Conservation (phyloP, 2,329 filamentous ascomycete genomes). For the Cryphonectria carpinicola region DNA sequence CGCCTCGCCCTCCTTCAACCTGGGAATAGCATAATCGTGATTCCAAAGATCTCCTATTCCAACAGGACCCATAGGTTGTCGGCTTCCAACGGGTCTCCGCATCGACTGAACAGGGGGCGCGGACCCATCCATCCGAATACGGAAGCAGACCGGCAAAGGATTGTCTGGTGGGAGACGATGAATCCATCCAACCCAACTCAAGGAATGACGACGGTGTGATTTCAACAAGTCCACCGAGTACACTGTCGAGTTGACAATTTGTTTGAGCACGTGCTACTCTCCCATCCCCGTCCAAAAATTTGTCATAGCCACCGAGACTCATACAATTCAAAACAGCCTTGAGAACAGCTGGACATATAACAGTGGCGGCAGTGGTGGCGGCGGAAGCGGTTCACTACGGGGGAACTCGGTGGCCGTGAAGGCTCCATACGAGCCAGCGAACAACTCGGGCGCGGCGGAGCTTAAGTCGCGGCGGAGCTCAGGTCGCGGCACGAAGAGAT, state of each 20-base stretch:
- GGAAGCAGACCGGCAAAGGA: constrained; percentile 1
- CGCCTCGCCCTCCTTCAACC: background rate
- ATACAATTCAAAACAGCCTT: background rate
- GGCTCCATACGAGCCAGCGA: background rate
- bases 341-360: background rate
- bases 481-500: background rate
- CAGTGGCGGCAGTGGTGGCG: background rate
- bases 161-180: background rate
- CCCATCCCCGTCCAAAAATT: too few species aligned
- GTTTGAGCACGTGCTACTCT: background rate
- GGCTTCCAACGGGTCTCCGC: background rate
- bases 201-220: background rate
- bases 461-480: background rate
- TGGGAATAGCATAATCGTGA: background rate
- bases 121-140: background rate
- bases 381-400: background rate
- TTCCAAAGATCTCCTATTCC: background rate
- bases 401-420: background rate
- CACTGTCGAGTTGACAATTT: background rate
- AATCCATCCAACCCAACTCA: too few species aligned
- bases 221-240: background rate
- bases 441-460: background rate
- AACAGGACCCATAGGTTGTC: background rate
- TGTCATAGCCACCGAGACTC: background rate
- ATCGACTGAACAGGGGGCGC: background rate